Conservation (phyloP, 169 alveolate species). For the Plasmodium blacklocki region DNA sequence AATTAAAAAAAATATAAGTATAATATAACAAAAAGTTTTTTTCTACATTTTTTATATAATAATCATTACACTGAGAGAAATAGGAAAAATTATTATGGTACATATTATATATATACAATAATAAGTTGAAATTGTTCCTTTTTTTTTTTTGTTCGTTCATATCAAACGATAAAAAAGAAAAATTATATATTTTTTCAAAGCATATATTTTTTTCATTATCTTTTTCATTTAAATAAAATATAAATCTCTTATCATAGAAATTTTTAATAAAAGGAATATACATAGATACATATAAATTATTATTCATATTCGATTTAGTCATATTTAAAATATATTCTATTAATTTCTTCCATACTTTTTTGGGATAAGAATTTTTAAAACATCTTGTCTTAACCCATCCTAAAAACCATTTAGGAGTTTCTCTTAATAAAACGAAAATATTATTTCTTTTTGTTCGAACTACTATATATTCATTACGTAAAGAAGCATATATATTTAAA, state of each 20-base stretch:
- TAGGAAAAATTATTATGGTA: slow-evolving; percentile 27
- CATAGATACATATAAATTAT: neutral
- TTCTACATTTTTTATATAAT: neutral
- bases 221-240: slow-evolving; percentile 8
- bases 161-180: too few species aligned
- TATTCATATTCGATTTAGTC: neutral
- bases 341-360: slow-evolving; percentile 28
- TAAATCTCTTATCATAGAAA: neutral
- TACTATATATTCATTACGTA: slow-evolving; percentile 33
- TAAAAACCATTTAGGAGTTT: slow-evolving; percentile 56
- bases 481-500: slow-evolving; percentile 15
- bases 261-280: slow-evolving; percentile 8
- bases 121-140: neutral
- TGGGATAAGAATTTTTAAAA: slow-evolving; percentile 22
- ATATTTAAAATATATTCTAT: slow-evolving; percentile 1
- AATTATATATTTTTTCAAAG: too few species aligned
- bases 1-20: neutral
- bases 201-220: neutral
- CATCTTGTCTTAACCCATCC: slow-evolving; percentile 49
- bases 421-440: slow-evolving; percentile 39
- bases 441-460: slow-evolving; percentile 24
- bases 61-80: slow-evolving; percentile 20
- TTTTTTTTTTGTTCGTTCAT: too few species aligned
- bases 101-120: neutral
- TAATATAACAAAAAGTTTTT: neutral